Evolutionary conservation across 805 yeast species (phyloP), one percentile per base, ranked within the genome.

Genomic region (Ogataea trehalophila): DNA sequence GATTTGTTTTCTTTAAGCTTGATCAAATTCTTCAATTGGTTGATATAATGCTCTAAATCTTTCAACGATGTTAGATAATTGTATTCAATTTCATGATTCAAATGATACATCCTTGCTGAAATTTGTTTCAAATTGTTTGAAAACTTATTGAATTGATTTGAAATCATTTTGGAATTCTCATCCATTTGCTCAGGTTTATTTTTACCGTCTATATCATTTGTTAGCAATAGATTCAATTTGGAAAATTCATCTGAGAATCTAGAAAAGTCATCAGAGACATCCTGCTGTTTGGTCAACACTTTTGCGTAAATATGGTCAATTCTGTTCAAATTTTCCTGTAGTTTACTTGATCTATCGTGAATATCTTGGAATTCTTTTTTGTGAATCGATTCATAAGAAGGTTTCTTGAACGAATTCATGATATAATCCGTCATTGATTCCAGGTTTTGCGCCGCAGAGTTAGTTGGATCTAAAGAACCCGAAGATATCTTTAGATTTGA

Each of bases 381-480:
- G 55, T 77, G 77, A 42, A 51, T 56, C 23, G 71, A 65, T 57
- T 83, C 87, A 43, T 73, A 68, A 42, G 76, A 72, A 5, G 85
- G 83, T 42, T 87, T 83, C 47, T 92, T 85, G 60, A 92, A 88
- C n/a, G 95, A 95, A 61, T 92, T 92, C 85, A 92, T 86, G 39
- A 94, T 81, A 3, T 87, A 84, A 61, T 92, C 99, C 0, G 96
- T 83, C n/a, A 92, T 75, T 14, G 87, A 81, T 43, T 94, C 99
- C 58, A 74, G 39, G 66, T 76, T 63, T 50, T 61, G 57, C 29
- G 63, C 29, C 41, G 59, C 41, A 2, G 56, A 33, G 39, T 56
- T 59, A 4, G 56, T 34, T 1, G 62, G 41, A 41, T 57, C 61
- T 17, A 56, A 36, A 20, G 55, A 48, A n/a, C 29, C 44, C 34